A percentile compares a stretch with the other conserved stretches of the same genome.
phyloP scores from a whole-genome alignment of 352 stramenopile species.

The Globisporangium echinulatum region DNA sequence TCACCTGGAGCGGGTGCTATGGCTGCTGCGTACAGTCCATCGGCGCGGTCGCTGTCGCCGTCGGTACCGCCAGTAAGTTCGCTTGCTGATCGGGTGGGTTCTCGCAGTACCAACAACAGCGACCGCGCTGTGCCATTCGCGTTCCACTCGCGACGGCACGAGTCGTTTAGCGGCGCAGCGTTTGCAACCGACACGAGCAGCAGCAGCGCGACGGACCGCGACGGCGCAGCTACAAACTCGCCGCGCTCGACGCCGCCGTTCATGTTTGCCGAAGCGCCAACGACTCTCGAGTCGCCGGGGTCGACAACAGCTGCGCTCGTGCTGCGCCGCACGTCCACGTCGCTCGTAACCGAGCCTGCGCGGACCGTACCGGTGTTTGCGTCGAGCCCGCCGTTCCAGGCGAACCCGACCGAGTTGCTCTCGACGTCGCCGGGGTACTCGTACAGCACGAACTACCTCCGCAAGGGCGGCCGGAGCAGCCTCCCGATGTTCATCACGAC shows the following conservation, averaged over 20 bases:
- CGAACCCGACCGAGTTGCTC: slow-evolving; percentile 58
- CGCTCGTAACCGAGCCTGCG: not conserved
- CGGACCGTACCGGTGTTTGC: slow-evolving; percentile 25
- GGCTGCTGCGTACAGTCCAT: slow-evolving; percentile 3
- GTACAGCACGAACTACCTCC: slow-evolving; percentile 63
- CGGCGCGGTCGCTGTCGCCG: slow-evolving; percentile 2
- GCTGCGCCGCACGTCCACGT: slow-evolving; percentile 6
- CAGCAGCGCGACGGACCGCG: not conserved
- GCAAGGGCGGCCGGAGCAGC: slow-evolving; percentile 25
- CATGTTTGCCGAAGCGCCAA: slow-evolving; percentile 10
- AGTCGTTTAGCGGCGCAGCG: slow-evolving; percentile 31
- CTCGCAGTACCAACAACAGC: not conserved
- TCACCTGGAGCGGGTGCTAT: not conserved
- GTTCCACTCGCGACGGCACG: slow-evolving; percentile 22
- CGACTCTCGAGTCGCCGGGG: not conserved
- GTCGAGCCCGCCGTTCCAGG: slow-evolving; percentile 57
- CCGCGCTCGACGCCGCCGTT: slow-evolving; percentile 32
- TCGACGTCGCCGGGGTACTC: slow-evolving; percentile 71
- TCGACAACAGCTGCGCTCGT: slow-evolving; percentile 18
- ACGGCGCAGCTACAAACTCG: slow-evolving; percentile 12
- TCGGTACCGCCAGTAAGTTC: not conserved
- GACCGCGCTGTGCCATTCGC: slow-evolving; percentile 9
- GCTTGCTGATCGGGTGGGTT: too few species aligned
- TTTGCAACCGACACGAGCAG: slow-evolving; percentile 25
- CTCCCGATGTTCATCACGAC: slow-evolving; percentile 56